Percentiles rank a stretch among this genome's conserved stretches.
Conservation (phyloP, 2,329 filamentous ascomycete species). For the Plectosphaerella cucumerina region DNA sequence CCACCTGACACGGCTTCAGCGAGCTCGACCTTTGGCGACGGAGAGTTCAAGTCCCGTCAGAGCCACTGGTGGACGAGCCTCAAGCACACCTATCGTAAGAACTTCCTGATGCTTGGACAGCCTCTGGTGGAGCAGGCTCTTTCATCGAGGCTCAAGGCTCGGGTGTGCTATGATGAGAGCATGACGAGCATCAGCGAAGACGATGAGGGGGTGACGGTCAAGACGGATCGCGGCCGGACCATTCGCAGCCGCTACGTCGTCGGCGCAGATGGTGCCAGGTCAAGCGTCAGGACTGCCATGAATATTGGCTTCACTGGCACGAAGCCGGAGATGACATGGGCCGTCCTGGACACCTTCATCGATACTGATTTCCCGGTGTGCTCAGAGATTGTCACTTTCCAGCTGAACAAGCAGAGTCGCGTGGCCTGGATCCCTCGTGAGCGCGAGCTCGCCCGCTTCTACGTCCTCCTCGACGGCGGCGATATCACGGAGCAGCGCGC, state of each 20-base stretch:
- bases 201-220: conserved; percentile 16
- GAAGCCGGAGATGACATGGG: conserved; percentile 47
- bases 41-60: conserved; percentile 42
- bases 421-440: conserved; percentile 46
- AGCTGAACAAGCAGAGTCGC: conserved; percentile 38
- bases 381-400: conserved; percentile 43
- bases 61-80: conserved; percentile 44
- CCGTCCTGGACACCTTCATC: conserved; percentile 42
- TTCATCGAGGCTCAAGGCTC: conserved; percentile 23
- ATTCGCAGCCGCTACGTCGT: conserved; percentile 37
- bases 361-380: conserved; percentile 43
- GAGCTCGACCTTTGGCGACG: conserved; percentile 41
- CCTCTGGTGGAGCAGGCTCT: conserved; percentile 37
- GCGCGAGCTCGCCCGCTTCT: conserved; percentile 41
- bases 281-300: conserved; percentile 35
- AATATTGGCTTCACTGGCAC: conserved; percentile 37
- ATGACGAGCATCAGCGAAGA: conserved; percentile 25
- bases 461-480: conserved; percentile 37
- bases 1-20: conserved; percentile 21
- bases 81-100: conserved; percentile 38
- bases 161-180: conserved; percentile 32
- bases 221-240: conserved; percentile 24
- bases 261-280: conserved; percentile 49
- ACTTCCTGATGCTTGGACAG: conserved; percentile 47
- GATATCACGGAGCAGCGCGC: conserved; percentile 35